Conservation (phyloP, 306 rosid genomes). For the Spatholobus suberectus region DNA sequence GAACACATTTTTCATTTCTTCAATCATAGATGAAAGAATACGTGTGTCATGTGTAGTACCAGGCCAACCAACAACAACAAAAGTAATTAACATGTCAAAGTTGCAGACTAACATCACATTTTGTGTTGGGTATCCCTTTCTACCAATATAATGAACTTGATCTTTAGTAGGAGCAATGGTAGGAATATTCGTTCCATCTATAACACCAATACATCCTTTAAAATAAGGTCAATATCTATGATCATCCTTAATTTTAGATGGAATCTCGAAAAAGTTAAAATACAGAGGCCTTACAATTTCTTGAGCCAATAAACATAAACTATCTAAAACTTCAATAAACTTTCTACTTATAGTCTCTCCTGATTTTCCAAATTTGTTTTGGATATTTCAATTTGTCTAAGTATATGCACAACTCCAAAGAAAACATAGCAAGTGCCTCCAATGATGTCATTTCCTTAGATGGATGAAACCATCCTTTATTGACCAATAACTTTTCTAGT, state of each 20-base stretch:
- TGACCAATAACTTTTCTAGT: background rate
- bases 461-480: background rate
- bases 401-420: background rate
- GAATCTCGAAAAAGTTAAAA: no score
- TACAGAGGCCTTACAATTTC: no score
- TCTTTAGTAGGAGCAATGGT: background rate
- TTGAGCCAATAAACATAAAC: background rate
- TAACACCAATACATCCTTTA: no score
- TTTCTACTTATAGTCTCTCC: background rate
- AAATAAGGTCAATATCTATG: no score
- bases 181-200: no score
- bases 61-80: background rate
- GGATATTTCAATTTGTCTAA: background rate
- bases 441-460: background rate
- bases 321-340: background rate
- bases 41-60: background rate
- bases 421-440: background rate
- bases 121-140: background rate
- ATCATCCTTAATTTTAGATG: no score
- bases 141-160: background rate
- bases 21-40: background rate
- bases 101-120: background rate
- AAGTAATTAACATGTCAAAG: background rate
- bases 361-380: background rate
- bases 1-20: background rate